Percentiles rank a stretch among this genome's conserved stretches.
Conservation (phyloP, 805 yeast species). For the Saturnispora dispora region DNA sequence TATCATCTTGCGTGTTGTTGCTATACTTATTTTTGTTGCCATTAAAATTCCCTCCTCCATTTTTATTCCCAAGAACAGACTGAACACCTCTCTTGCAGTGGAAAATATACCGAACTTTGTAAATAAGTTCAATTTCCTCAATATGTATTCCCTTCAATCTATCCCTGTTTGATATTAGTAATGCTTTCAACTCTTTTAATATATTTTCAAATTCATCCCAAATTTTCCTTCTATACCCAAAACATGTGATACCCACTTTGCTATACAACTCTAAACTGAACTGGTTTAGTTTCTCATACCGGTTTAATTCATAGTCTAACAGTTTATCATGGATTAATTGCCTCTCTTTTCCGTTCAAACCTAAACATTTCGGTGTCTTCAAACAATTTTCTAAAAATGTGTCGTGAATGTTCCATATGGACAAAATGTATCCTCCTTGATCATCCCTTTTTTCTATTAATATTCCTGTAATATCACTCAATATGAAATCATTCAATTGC, state of each 20-base stretch:
- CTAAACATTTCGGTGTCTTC: not conserved
- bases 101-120: conserved; percentile 3
- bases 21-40: not conserved
- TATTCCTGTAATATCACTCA: conserved; percentile 49
- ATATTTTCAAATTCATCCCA: conserved; percentile 3
- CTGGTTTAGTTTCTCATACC: conserved; percentile 8
- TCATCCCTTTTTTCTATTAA: conserved; percentile 43
- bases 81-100: not conserved
- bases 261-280: not conserved
- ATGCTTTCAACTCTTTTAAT: not conserved
- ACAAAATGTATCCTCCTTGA: conserved; percentile 28
- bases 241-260: conserved; percentile 1
- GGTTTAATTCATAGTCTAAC: conserved; percentile 5
- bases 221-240: conserved; percentile 1
- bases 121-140: not conserved
- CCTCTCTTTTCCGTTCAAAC: not conserved
- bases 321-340: conserved; percentile 2
- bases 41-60: not conserved
- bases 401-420: conserved; percentile 53
- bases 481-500: conserved; percentile 19
- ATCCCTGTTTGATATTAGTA: not conserved
- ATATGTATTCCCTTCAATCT: not conserved
- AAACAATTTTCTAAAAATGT: conserved; percentile 24
- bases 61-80: conserved; percentile 13
- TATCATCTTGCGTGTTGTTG: not conserved